Evolutionary conservation across 2,329 filamentous ascomycete genomes (phyloP).

Genomic region (Clarireedia homoeocarpa): DNA sequence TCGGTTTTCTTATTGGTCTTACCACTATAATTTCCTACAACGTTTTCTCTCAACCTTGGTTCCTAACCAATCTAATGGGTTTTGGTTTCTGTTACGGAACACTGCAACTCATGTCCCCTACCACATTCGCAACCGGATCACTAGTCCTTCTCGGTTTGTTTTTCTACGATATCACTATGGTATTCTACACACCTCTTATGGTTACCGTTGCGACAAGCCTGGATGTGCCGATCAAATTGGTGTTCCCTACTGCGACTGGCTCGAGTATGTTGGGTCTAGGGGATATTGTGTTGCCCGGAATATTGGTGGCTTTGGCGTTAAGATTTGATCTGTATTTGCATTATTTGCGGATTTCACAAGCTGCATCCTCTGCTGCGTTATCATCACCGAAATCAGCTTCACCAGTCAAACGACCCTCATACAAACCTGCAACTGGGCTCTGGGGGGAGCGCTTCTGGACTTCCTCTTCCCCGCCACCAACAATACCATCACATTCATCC

Average conservation of each 20-base stretch:
- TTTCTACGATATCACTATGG: constrained; percentile 91
- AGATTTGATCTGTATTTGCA: constrained; percentile 86
- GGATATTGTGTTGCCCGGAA: constrained; percentile 89
- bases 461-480: background rate
- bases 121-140: constrained; percentile 75
- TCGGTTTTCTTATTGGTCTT: constrained; percentile 24
- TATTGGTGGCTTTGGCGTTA: constrained; percentile 79
- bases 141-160: constrained; percentile 74
- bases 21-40: constrained; percentile 25
- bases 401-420: constrained; percentile 35
- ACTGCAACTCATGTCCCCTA: constrained; percentile 78
- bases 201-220: constrained; percentile 79
- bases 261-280: constrained; percentile 81
- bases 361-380: constrained; percentile 18
- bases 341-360: constrained; percentile 51
- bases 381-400: constrained; percentile 30
- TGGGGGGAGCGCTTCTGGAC: constrained; percentile 88
- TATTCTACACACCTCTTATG: constrained; percentile 84
- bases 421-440: constrained; percentile 54
- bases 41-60: constrained; percentile 25
- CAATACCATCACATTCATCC: background rate
- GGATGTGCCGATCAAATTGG: constrained; percentile 87
- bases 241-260: constrained; percentile 62
- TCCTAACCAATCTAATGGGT: constrained; percentile 75
- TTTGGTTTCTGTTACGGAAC: constrained; percentile 81